Evolutionary conservation across 345 rosid species (phyloP).

Genomic region (Lenwebbia sp.): DNA sequence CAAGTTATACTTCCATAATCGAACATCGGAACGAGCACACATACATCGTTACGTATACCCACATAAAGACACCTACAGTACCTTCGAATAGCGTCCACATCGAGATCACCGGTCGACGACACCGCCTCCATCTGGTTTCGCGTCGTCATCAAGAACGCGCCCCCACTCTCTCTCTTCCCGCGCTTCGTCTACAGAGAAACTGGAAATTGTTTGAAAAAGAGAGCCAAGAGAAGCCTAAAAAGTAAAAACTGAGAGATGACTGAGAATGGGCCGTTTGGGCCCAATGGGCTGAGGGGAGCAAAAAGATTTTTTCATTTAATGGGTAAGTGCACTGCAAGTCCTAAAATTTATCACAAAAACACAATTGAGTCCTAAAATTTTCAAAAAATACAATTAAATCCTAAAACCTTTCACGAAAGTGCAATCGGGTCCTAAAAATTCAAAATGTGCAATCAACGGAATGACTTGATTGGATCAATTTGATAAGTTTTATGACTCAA

Average conservation of each 20-base stretch:
- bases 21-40: neutral
- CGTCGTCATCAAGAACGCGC: neutral
- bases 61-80: neutral
- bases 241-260: no score
- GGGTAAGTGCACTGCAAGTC: no score
- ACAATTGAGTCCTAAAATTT: no score
- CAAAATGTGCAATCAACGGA: no score
- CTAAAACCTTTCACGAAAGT: no score
- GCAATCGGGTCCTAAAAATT: no score
- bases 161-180: neutral
- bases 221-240: neutral
- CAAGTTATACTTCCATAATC: neutral
- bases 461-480: no score
- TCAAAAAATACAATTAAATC: no score
- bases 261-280: no score
- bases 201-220: neutral
- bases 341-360: no score
- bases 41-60: neutral
- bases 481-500: no score
- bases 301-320: no score
- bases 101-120: neutral
- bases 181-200: neutral
- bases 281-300: neutral
- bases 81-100: neutral
- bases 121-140: neutral